A percentile compares a stretch with the other conserved stretches of the same genome.
Evolutionary conservation across 345 rosid genomes (phyloP).

Genomic region (Turnera subulata): DNA sequence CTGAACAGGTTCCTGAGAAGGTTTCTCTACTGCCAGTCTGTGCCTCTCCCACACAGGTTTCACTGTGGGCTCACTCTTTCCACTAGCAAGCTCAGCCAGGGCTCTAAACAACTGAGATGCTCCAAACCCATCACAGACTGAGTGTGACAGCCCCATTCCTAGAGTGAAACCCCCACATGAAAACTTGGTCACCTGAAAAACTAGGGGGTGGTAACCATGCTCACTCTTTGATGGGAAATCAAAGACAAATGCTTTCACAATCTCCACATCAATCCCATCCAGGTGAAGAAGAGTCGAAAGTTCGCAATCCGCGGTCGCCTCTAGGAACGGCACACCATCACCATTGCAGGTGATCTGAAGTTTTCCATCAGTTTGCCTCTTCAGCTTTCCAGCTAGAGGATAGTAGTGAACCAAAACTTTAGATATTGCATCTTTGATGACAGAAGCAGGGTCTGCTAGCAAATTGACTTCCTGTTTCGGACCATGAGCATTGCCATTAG

Average conservation of each 20-base stretch:
- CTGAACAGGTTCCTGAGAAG: neutral
- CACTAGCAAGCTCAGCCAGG: conserved; percentile 38
- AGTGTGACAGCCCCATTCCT: conserved; percentile 55
- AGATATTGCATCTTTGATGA: conserved; percentile 48
- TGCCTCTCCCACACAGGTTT: conserved; percentile 58
- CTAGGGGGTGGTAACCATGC: conserved; percentile 29
- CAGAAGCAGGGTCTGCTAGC: conserved; percentile 30
- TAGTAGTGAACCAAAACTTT: conserved; percentile 46
- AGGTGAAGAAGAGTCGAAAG: conserved; percentile 42
- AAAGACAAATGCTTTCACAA: conserved; percentile 28
- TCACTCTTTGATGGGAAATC: conserved; percentile 25
- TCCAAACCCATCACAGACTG: conserved; percentile 56
- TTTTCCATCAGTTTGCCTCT: conserved; percentile 31
- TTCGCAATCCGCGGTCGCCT: conserved; percentile 28
- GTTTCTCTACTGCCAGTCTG: conserved; percentile 14
- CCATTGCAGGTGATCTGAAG: conserved; percentile 36
- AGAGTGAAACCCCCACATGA: conserved; percentile 55
- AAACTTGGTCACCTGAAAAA: conserved; percentile 48
- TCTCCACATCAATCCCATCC: conserved; percentile 36
- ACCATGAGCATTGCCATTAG: neutral
- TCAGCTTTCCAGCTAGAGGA: conserved; percentile 58
- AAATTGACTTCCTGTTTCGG: neutral
- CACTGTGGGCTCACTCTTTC: conserved; percentile 31
- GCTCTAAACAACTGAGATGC: conserved; percentile 49
- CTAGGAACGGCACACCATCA: conserved; percentile 53